Evolutionary conservation across 2,329 filamentous ascomycete genomes (phyloP).

Genomic region (Neonectria neomacrospora): DNA sequence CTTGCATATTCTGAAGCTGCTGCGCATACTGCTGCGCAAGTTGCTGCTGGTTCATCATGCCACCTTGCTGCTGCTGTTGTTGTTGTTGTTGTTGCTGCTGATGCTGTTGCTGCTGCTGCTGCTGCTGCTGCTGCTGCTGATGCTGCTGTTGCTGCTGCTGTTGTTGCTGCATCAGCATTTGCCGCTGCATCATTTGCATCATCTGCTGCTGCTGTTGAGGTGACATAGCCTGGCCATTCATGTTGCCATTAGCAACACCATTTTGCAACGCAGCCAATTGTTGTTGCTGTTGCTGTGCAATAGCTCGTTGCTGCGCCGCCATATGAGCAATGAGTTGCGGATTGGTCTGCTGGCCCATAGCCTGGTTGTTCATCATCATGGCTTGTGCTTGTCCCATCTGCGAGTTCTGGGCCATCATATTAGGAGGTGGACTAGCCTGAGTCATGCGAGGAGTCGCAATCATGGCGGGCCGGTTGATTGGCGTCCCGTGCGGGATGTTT

Average conservation of each 20-base stretch:
- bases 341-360: slow-evolving; percentile 53
- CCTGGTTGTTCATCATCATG: slow-evolving; percentile 65
- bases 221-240: slow-evolving; percentile 52
- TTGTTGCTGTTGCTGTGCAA: slow-evolving; percentile 60
- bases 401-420: slow-evolving; percentile 67
- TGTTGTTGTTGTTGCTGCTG: slow-evolving; percentile 46
- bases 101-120: slow-evolving; percentile 44
- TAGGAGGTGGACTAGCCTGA: slow-evolving; percentile 70
- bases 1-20: slow-evolving; percentile 55
- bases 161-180: slow-evolving; percentile 54
- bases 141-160: slow-evolving; percentile 51
- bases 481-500: slow-evolving; percentile 69
- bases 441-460: slow-evolving; percentile 70
- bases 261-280: slow-evolving; percentile 56
- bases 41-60: slow-evolving; percentile 57
- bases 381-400: slow-evolving; percentile 59
- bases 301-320: slow-evolving; percentile 59
- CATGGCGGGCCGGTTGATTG: slow-evolving; percentile 63
- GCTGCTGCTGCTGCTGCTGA: slow-evolving; percentile 47
- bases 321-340: slow-evolving; percentile 58
- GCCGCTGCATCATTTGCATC: slow-evolving; percentile 53
- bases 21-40: slow-evolving; percentile 58
- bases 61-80: slow-evolving; percentile 47
- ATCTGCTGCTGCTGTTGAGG: slow-evolving; percentile 53
- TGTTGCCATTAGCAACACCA: slow-evolving; percentile 49